Evolutionary conservation across 2,329 filamentous ascomycete species (phyloP), one percentile per base, ranked within the genome.

Genomic region (Drechslerella stenobrocha): DNA sequence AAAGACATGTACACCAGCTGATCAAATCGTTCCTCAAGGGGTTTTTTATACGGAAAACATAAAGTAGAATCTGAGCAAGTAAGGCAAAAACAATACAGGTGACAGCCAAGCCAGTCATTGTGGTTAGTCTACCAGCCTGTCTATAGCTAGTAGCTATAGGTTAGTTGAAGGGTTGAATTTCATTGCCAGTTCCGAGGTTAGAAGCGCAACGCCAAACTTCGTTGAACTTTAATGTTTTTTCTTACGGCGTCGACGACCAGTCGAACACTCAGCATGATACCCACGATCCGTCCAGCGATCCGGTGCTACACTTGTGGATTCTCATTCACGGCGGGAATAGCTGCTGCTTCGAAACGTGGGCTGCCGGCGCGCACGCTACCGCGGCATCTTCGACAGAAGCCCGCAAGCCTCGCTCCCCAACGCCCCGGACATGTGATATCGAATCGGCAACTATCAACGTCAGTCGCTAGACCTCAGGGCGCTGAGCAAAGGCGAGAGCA

Each of bases 201-300:
- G 28, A 30, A 30, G 28, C 15, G 8, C 2, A 42, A 47, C 42
- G 28, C 44, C 42, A 13, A 22, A 28, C 37, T 30, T 47, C 35
- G 26, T 44, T 48, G 6, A 42, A 42, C 7, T 20, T 37, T 30
- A 30, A 46, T 46, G 45, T 13, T 37, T 37, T 28, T 26, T 22
- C 40, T 18, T 32, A 42, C 51, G 46, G n/a, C 46, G 45, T 28
- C 52, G 40, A 44, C n/a, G n/a, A n/a, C n/a, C n/a, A n/a, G n/a
- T n/a, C n/a, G n/a, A n/a, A n/a, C n/a, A n/a, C n/a, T n/a, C 28
- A 60, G 37, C 20, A 67, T 67, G 63, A 52, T 55, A 48, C 60
- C 55, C n/a, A 60, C 44, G 37, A 52, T 67, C 46, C 63, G 63
- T 13, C 53, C 63, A 40, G 63, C 55, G 24, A 15, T 67, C 7